Percentiles rank a stretch among this genome's conserved stretches.
Evolutionary conservation across 345 rosid genomes (phyloP).

Genomic region (Bruguiera sexangula): DNA sequence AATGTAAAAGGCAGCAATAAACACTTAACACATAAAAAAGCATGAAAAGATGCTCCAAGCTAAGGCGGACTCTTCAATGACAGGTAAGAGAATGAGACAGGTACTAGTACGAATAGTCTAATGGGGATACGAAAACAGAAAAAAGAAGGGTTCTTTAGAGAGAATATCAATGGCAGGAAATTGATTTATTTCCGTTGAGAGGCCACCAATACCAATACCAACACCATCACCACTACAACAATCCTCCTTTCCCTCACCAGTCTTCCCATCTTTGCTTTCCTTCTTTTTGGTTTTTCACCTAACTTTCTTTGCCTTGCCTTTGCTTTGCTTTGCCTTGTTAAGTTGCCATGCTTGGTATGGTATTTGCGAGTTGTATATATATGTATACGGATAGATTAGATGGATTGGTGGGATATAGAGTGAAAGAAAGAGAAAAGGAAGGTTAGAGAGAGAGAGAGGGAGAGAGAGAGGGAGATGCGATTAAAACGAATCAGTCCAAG

Average conservation of each 20-base stretch:
- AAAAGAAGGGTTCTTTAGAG: neutral
- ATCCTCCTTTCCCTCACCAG: slow-evolving; percentile 5
- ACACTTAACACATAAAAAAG: slow-evolving; percentile 38
- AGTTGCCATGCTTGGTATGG: neutral
- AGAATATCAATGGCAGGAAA: slow-evolving; percentile 18
- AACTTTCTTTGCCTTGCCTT: neutral
- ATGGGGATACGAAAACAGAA: neutral
- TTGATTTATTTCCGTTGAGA: neutral
- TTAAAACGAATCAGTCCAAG: slow-evolving; percentile 24
- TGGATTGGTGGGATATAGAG: neutral
- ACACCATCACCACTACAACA: neutral
- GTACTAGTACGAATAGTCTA: neutral
- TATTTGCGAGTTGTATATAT: neutral
- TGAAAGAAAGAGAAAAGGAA: neutral
- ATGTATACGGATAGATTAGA: neutral
- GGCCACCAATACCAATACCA: slow-evolving; percentile 16
- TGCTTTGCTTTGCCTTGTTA: neutral
- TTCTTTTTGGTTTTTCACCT: neutral
- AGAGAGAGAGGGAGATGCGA: slow-evolving; percentile 19
- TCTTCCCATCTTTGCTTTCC: slow-evolving; percentile 8
- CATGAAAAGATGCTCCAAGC: slow-evolving; percentile 37
- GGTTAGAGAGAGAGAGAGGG: neutral
- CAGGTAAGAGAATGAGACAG: slow-evolving; percentile 10
- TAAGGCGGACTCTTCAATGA: slow-evolving; percentile 49
- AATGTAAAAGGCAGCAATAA: slow-evolving; percentile 27